Evolutionary conservation across 768 basidiomycete species (phyloP).

Genomic region (Lepiota brunneoincarnata): DNA sequence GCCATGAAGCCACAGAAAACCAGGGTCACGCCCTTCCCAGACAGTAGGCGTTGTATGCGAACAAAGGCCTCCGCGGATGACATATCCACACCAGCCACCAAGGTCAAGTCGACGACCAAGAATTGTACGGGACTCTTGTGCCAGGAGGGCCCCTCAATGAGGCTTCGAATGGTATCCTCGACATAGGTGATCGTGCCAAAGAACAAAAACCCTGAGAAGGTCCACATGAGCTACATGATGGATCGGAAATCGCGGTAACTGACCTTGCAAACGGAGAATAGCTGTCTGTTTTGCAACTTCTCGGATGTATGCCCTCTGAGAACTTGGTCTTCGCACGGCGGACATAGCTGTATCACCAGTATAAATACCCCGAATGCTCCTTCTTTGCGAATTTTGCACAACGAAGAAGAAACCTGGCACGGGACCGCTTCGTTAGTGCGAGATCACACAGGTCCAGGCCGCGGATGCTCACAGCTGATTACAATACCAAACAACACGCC

Average conservation of each 20-base stretch:
- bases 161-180: slow-evolving; percentile 78
- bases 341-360: slow-evolving; percentile 85
- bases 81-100: slow-evolving; percentile 90
- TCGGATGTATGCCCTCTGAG: slow-evolving; percentile 87
- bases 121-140: slow-evolving; percentile 78
- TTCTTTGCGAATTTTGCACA: slow-evolving; percentile 85
- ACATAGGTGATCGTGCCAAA: slow-evolving; percentile 92
- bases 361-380: slow-evolving; percentile 81
- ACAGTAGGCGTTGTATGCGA: slow-evolving; percentile 79
- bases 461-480: slow-evolving; percentile 67
- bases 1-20: slow-evolving; percentile 82
- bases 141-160: slow-evolving; percentile 74
- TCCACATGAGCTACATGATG: neutral
- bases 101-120: slow-evolving; percentile 82
- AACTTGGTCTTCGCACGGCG: slow-evolving; percentile 84
- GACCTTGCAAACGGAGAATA: slow-evolving; percentile 83
- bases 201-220: slow-evolving; percentile 74
- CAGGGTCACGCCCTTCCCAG: slow-evolving; percentile 72
- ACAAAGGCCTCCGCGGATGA: slow-evolving; percentile 95
- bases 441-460: neutral
- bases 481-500: slow-evolving; percentile 92
- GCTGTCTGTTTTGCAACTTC: slow-evolving; percentile 91
- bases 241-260: slow-evolving; percentile 1
- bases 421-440: neutral
- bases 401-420: slow-evolving; percentile 87